Evolutionary conservation across 805 yeast species (phyloP).

Genomic region (Metschnikowia lochheadii): DNA sequence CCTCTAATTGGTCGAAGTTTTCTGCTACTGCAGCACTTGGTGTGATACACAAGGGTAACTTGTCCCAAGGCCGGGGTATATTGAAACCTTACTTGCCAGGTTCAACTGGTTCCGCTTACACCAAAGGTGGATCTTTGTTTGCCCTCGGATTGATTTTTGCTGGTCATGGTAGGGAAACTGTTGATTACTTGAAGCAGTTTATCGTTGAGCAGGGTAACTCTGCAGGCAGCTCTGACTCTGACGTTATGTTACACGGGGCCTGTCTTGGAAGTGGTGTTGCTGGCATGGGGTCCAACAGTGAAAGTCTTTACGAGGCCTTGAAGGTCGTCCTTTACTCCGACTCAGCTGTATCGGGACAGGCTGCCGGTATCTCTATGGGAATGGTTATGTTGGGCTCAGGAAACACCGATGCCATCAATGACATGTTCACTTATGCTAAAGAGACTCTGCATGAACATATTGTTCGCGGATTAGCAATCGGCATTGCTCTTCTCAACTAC

Average conservation of each 20-base stretch:
- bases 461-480: conserved; percentile 87
- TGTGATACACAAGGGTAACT: conserved; percentile 92
- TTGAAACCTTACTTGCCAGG: conserved; percentile 92
- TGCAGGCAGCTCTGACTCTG: conserved; percentile 67
- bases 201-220: conserved; percentile 61
- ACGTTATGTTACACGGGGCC: conserved; percentile 91
- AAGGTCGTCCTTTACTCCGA: conserved; percentile 83
- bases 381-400: conserved; percentile 92
- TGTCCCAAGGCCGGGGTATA: conserved; percentile 82
- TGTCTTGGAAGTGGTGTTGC: conserved; percentile 94
- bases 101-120: conserved; percentile 70
- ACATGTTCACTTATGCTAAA: conserved; percentile 86
- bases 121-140: conserved; percentile 92
- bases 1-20: conserved; percentile 98
- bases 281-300: conserved; percentile 86
- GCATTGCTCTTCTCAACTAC: conserved; percentile 80
- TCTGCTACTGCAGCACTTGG: conserved; percentile 98
- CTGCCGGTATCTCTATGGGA: conserved; percentile 96
- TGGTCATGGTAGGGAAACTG: conserved; percentile 88
- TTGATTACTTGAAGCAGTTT: conserved; percentile 70
- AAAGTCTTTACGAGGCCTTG: conserved; percentile 71
- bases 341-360: conserved; percentile 91
- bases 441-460: conserved; percentile 96
- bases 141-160: conserved; percentile 94
- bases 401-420: conserved; percentile 58